phyloP scores from a whole-genome alignment of 805 yeast species.

The Candida taoyuanica region DNA sequence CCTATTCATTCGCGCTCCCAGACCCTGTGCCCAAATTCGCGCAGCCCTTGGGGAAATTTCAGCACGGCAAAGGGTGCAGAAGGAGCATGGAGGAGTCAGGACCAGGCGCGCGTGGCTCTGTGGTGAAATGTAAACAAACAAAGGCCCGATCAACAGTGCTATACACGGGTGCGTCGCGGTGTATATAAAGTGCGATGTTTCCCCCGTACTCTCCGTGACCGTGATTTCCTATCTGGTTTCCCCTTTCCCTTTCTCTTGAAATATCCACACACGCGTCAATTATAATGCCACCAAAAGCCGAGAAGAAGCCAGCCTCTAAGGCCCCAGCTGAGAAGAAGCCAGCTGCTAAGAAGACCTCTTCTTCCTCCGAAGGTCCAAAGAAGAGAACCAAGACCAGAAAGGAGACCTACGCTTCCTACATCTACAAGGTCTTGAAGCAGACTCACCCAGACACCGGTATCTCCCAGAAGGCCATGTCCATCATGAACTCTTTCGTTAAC shows the following conservation, averaged over 20 bases:
- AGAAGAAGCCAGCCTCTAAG: conserved; percentile 68
- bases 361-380: conserved; percentile 75
- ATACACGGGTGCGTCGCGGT: neutral
- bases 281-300: conserved; percentile 66
- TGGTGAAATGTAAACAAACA: conserved; percentile 3
- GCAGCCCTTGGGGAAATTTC: neutral
- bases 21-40: conserved; percentile 1
- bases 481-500: conserved; percentile 97
- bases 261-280: conserved; percentile 12
- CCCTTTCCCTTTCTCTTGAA: conserved; percentile 2
- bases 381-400: conserved; percentile 95
- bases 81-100: too few relatives aligned
- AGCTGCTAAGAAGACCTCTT: conserved; percentile 79
- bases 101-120: too few relatives aligned
- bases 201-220: neutral
- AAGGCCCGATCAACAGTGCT: neutral
- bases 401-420: conserved; percentile 97
- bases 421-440: conserved; percentile 97
- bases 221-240: neutral
- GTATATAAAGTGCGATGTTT: conserved; percentile 2
- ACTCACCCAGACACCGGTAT: conserved; percentile 99
- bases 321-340: conserved; percentile 98
- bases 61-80: too few relatives aligned
- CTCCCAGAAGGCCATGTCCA: conserved; percentile 97
- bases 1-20: neutral